A percentile compares a stretch with the other conserved stretches of the same genome.
Evolutionary conservation across 805 yeast species (phyloP).

Genomic region (Yamadazyma sp.): DNA sequence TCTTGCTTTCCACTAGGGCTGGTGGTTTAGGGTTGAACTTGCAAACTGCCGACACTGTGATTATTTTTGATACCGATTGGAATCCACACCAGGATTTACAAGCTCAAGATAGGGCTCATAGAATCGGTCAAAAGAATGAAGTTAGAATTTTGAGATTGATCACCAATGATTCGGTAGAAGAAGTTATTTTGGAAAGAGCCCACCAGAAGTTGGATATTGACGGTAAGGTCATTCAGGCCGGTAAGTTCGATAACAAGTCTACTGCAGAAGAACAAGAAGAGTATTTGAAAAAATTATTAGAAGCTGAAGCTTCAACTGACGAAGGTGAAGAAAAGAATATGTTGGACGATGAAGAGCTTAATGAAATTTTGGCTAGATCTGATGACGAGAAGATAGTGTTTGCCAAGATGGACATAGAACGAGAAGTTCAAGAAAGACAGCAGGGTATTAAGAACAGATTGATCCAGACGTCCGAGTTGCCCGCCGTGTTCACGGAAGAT

Average conservation of each 20-base stretch:
- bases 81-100: constrained; percentile 90
- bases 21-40: constrained; percentile 86
- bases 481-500: constrained; percentile 75
- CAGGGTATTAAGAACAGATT: constrained; percentile 50
- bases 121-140: constrained; percentile 88
- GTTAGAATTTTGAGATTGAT: constrained; percentile 79
- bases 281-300: constrained; percentile 65
- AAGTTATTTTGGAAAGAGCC: constrained; percentile 77
- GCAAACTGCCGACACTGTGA: constrained; percentile 86
- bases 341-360: constrained; percentile 68
- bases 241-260: constrained; percentile 84
- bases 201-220: constrained; percentile 82
- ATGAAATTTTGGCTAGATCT: constrained; percentile 67
- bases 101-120: constrained; percentile 87
- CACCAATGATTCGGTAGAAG: constrained; percentile 81
- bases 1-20: constrained; percentile 79
- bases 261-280: constrained; percentile 88
- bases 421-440: constrained; percentile 40
- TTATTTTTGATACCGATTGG: constrained; percentile 88
- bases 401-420: constrained; percentile 58
- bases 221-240: constrained; percentile 89
- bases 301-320: constrained; percentile 61
- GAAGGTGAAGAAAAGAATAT: constrained; percentile 55
- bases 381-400: constrained; percentile 61
- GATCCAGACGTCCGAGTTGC: constrained; percentile 69